Conservation (phyloP, 1,139 yeast genomes). For the Geotrichum histeridarum region DNA sequence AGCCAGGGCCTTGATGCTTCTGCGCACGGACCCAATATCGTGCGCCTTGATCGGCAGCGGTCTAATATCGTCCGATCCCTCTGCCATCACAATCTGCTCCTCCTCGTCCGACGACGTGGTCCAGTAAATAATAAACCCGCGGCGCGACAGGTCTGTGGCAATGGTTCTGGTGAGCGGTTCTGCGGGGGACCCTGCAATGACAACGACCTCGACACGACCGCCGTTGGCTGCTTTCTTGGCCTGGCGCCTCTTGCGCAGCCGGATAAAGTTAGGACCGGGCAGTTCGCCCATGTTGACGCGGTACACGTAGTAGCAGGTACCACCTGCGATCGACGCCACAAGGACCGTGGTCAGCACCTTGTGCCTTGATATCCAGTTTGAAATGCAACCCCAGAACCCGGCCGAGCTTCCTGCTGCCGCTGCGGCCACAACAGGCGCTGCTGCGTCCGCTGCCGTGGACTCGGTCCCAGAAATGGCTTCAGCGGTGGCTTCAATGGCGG, state of each 20-base stretch:
- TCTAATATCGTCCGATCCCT: conserved; percentile 51
- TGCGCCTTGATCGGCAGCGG: conserved; percentile 50
- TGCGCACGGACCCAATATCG: conserved; percentile 33
- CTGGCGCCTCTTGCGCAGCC: conserved; percentile 40
- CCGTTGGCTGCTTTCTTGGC: conserved; percentile 65
- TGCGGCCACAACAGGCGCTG: conserved; percentile 1
- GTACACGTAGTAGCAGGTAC: conserved; percentile 26
- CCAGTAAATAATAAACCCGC: conserved; percentile 77
- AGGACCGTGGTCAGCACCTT: conserved; percentile 27
- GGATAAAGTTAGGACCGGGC: conserved; percentile 18
- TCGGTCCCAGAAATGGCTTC: conserved; percentile 5
- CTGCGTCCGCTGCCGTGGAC: not conserved
- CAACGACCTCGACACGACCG: conserved; percentile 66
- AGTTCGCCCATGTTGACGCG: conserved; percentile 17
- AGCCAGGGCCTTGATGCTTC: conserved; percentile 41
- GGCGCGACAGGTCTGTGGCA: conserved; percentile 65
- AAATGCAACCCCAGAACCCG: conserved; percentile 23
- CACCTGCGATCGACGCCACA: conserved; percentile 26
- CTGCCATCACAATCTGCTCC: conserved; percentile 51
- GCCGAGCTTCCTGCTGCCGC: conserved; percentile 4
- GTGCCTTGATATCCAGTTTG: conserved; percentile 31
- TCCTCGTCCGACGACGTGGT: conserved; percentile 66
- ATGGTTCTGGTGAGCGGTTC: conserved; percentile 68
- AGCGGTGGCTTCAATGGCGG: conserved; percentile 6
- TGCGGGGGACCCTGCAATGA: conserved; percentile 70